phyloP scores from a whole-genome alignment of 2,329 filamentous ascomycete genomes.

The Aspergillus eucalypticola region DNA sequence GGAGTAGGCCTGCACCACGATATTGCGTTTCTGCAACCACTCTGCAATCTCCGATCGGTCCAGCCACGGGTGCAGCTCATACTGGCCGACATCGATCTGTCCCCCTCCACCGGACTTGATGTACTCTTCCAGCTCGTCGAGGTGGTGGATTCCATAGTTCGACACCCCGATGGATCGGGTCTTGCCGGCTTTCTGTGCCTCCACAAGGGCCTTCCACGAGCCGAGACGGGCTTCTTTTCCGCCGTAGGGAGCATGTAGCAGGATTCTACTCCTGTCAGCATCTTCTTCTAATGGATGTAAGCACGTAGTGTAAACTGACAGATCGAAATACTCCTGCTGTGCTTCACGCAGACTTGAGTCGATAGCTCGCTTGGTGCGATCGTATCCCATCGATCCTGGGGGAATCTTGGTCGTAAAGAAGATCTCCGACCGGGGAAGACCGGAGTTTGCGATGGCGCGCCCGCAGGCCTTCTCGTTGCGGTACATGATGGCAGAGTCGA shows the following conservation, averaged over 20 bases:
- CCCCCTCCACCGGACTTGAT: conserved; percentile 63
- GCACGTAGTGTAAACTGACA: conserved; percentile 46
- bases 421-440: conserved; percentile 66
- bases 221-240: conserved; percentile 67
- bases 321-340: conserved; percentile 72
- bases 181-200: conserved; percentile 72
- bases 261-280: conserved; percentile 42
- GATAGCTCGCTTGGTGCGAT: conserved; percentile 67
- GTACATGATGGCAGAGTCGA: conserved; percentile 66
- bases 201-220: conserved; percentile 75
- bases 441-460: conserved; percentile 60
- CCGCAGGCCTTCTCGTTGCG: conserved; percentile 72
- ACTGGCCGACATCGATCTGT: conserved; percentile 72
- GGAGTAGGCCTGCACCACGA: conserved; percentile 76
- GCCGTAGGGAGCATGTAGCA: conserved; percentile 78
- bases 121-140: conserved; percentile 61
- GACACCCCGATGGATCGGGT: conserved; percentile 71
- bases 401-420: conserved; percentile 81
- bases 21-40: conserved; percentile 65
- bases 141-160: conserved; percentile 75
- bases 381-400: conserved; percentile 64
- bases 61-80: conserved; percentile 82
- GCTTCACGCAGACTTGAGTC: conserved; percentile 60
- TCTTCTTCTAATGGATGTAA: too few relatives aligned
- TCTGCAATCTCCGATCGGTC: conserved; percentile 67